Evolutionary conservation across 2,329 filamentous ascomycete genomes (phyloP).

Genomic region (Fusarium newnesense): DNA sequence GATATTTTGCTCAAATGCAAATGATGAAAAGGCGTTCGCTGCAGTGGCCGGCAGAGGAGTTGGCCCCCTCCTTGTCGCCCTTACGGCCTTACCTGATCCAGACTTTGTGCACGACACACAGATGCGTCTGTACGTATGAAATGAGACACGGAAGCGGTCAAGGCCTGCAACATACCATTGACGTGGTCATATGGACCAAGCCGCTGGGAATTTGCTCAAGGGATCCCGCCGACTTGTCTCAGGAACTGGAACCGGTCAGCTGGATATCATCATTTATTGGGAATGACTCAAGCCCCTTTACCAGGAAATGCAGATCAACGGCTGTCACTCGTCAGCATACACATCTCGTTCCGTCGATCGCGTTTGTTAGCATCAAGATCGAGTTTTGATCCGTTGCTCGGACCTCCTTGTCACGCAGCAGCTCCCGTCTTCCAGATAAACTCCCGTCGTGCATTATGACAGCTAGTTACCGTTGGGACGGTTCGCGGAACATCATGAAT

Average conservation of each 20-base stretch:
- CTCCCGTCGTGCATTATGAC: slow-evolving; percentile 33
- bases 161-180: slow-evolving; percentile 19
- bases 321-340: slow-evolving; percentile 14
- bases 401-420: slow-evolving; percentile 5
- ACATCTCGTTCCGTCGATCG: slow-evolving; percentile 7
- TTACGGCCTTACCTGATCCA: slow-evolving; percentile 17
- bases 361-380: slow-evolving; percentile 10
- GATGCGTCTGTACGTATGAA: slow-evolving; percentile 10
- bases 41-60: slow-evolving; percentile 9
- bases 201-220: slow-evolving; percentile 26
- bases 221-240: slow-evolving; percentile 22
- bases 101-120: slow-evolving; percentile 20
- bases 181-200: slow-evolving; percentile 37
- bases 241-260: slow-evolving; percentile 33
- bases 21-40: slow-evolving; percentile 29
- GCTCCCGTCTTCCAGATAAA: slow-evolving; percentile 7
- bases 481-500: slow-evolving; percentile 37
- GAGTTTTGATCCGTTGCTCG: slow-evolving; percentile 5
- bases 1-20: slow-evolving; percentile 20
- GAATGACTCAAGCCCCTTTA: slow-evolving; percentile 26
- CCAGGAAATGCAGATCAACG: slow-evolving; percentile 26
- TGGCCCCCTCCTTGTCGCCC: slow-evolving; percentile 11
- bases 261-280: slow-evolving; percentile 24
- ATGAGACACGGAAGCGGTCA: slow-evolving; percentile 33
- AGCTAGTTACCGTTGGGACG: slow-evolving; percentile 38